phyloP scores from a whole-genome alignment of 352 stramenopile species.

The Phytophthora gonapodyides region DNA sequence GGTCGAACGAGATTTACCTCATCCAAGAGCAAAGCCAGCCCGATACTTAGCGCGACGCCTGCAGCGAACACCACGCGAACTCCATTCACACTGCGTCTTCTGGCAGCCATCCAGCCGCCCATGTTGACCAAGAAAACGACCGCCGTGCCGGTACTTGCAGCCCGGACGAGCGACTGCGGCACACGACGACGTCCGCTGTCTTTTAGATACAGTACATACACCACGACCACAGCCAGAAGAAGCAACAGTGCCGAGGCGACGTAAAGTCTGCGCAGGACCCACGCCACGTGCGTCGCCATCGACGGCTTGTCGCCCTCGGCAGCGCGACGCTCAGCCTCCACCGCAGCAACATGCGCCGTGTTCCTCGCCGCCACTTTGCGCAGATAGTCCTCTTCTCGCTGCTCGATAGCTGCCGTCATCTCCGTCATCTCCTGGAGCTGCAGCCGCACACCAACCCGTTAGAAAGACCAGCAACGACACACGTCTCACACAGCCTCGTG shows the following conservation, averaged over 20 bases:
- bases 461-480: not conserved
- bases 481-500: constrained; percentile 18
- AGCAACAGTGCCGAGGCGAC: constrained; percentile 27
- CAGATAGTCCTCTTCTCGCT: constrained; percentile 59
- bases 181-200: constrained; percentile 8
- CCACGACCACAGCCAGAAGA: constrained; percentile 11
- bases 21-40: constrained; percentile 31
- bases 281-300: constrained; percentile 28
- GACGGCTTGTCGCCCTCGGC: constrained; percentile 17
- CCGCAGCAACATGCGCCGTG: constrained; percentile 6
- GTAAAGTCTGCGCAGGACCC: constrained; percentile 37
- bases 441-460: not conserved
- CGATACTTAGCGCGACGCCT: constrained; percentile 8
- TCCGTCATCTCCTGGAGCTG: constrained; percentile 57
- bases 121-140: constrained; percentile 24
- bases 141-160: not conserved
- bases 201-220: constrained; percentile 18
- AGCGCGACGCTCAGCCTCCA: constrained; percentile 21
- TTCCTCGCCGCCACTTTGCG: constrained; percentile 43
- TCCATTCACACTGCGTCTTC: constrained; percentile 25
- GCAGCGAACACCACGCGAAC: constrained; percentile 23
- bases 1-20: constrained; percentile 34
- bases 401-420: constrained; percentile 49
- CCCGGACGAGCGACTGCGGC: constrained; percentile 1
- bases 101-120: constrained; percentile 28